Percentiles rank a stretch among this genome's conserved stretches.
Evolutionary conservation across 2,329 filamentous ascomycete species (phyloP).

Genomic region (Ophiocordyceps australis): DNA sequence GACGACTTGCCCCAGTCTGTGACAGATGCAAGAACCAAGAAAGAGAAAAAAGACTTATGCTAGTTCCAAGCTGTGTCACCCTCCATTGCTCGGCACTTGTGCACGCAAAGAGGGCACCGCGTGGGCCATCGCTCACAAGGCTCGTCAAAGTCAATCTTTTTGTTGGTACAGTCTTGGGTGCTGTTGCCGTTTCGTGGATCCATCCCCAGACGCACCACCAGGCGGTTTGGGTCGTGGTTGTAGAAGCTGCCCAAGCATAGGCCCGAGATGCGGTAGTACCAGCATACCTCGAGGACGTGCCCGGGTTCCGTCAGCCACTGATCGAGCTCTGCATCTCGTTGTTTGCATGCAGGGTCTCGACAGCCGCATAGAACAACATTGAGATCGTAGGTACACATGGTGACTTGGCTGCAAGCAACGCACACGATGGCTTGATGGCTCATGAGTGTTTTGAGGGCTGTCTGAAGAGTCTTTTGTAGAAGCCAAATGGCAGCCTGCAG

Average conservation of each 20-base stretch:
- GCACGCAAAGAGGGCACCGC: too few species aligned
- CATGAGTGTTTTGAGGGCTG: too few species aligned
- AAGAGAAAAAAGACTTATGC: too few species aligned
- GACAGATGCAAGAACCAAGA: too few species aligned
- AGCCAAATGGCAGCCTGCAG: too few species aligned
- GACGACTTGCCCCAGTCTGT: too few species aligned
- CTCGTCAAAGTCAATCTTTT: not conserved
- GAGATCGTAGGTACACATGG: constrained; percentile 2
- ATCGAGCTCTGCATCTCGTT: not conserved
- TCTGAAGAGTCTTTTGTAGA: too few species aligned
- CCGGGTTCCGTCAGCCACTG: not conserved
- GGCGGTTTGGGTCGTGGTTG: constrained; percentile 2
- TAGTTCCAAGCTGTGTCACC: too few species aligned
- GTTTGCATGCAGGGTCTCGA: constrained; percentile 1
- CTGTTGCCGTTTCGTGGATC: constrained; percentile 2
- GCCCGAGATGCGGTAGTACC: constrained; percentile 1
- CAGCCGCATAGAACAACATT: constrained; percentile 2
- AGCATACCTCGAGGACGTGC: not conserved
- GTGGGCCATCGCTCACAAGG: constrained; percentile 1
- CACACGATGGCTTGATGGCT: not conserved
- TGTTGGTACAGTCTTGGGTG: constrained; percentile 3
- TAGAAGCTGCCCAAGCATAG: constrained; percentile 2
- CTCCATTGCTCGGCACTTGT: too few species aligned
- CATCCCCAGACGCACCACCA: constrained; percentile 2
- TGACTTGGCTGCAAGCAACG: not conserved